Conservation (phyloP, 768 basidiomycete genomes). For the Mycena floridula region DNA sequence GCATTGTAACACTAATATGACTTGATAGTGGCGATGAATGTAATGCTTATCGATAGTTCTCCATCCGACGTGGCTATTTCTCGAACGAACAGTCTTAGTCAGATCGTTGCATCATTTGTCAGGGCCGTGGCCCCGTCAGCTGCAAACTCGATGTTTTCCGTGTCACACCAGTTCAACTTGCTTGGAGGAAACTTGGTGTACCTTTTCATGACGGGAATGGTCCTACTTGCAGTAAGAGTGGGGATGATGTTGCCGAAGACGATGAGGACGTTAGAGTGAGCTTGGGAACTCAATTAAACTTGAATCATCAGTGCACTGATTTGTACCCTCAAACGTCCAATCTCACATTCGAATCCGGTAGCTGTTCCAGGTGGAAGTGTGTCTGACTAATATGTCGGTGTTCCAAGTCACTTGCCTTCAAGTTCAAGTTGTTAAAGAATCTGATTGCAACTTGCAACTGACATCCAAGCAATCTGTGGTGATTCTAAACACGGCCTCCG, state of each 20-base stretch:
- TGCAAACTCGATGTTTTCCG: slow-evolving; percentile 43
- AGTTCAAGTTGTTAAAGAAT: too few species aligned
- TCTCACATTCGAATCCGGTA: too few species aligned
- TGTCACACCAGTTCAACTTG: slow-evolving; percentile 33
- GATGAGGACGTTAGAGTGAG: neutral
- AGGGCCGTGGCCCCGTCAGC: slow-evolving; percentile 41
- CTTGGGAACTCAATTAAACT: too few species aligned
- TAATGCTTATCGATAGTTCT: slow-evolving; percentile 24
- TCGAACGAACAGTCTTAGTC: slow-evolving; percentile 39
- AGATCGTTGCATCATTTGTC: slow-evolving; percentile 19
- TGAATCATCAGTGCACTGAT: too few species aligned
- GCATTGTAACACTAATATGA: neutral
- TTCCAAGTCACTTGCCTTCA: too few species aligned
- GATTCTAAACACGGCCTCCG: too few species aligned
- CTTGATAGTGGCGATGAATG: slow-evolving; percentile 5
- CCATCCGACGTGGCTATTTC: slow-evolving; percentile 44
- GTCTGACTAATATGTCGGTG: too few species aligned
- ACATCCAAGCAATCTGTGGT: too few species aligned
- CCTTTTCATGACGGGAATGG: slow-evolving; percentile 10
- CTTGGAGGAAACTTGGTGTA: slow-evolving; percentile 38
- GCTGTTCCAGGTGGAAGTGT: too few species aligned
- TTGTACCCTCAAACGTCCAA: too few species aligned
- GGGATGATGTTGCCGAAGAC: neutral
- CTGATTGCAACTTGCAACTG: too few species aligned
- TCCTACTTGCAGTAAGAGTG: neutral